These are phyloP conservation scores for Teunomyces kruisii DNA, from an alignment of 805 yeast species.

Conservation along the genomic window DNA sequence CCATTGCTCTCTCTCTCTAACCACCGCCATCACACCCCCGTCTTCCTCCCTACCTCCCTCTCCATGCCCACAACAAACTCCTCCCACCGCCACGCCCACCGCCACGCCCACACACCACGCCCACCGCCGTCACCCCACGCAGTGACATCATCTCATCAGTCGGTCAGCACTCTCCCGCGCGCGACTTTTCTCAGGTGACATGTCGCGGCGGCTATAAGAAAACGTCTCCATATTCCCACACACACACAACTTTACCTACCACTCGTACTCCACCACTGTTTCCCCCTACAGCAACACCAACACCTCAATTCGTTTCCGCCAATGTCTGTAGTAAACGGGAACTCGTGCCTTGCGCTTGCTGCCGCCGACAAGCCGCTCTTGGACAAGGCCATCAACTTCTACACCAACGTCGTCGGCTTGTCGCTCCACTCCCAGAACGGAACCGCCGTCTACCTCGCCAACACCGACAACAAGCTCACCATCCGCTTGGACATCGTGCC, in stretches of 20 bases:
- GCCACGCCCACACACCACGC: neutral
- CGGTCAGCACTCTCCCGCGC: slow-evolving; percentile 4
- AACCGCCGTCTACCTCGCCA: slow-evolving; percentile 20
- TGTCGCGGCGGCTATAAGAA: neutral
- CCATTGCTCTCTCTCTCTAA: no score
- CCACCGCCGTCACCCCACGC: neutral
- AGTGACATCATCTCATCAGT: neutral
- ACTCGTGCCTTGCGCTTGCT: slow-evolving; percentile 50
- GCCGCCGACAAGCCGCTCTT: slow-evolving; percentile 51
- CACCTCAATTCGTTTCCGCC: slow-evolving; percentile 3
- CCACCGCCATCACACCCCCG: no score
- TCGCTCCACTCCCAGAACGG: slow-evolving; percentile 20
- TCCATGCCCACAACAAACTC: no score
- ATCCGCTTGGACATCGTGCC: slow-evolving; percentile 19
- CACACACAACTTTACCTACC: no score
- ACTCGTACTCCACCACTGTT: no score
- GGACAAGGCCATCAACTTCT: slow-evolving; percentile 53
- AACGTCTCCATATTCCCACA: neutral
- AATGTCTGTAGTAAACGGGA: slow-evolving; percentile 54
- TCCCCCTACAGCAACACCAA: no score
- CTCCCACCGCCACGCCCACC: no score
- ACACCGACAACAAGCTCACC: slow-evolving; percentile 19
- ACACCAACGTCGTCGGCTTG: slow-evolving; percentile 39
- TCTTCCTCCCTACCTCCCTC: no score
- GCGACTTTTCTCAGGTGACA: neutral